phyloP scores from a whole-genome alignment of 106 monocot species.

The Phalaenopsis equestris region DNA sequence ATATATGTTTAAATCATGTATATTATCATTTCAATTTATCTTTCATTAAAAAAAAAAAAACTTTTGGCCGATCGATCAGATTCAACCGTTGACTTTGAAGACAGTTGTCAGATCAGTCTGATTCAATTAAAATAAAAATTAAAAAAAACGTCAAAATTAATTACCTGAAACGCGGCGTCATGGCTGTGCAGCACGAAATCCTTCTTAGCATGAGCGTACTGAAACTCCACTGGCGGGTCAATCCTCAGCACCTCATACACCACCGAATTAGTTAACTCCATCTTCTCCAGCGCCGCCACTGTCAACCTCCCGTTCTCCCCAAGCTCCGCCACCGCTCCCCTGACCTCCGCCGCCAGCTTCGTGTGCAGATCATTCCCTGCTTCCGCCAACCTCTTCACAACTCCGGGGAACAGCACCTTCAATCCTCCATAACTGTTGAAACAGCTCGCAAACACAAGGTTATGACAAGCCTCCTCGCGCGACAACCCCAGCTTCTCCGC shows the following conservation, averaged over 20 bases:
- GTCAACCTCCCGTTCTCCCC: conserved; percentile 10
- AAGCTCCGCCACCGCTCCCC: conserved; percentile 14
- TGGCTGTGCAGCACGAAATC: conserved; percentile 48
- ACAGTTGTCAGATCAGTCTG: too few relatives aligned
- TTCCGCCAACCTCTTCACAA: conserved; percentile 26
- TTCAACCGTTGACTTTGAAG: too few relatives aligned
- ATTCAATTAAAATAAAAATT: too few relatives aligned
- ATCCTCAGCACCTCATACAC: conserved; percentile 47
- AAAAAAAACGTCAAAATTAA: too few relatives aligned
- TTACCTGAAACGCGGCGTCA: conserved; percentile 18
- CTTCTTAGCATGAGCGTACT: conserved; percentile 41
- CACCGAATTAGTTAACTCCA: conserved; percentile 40
- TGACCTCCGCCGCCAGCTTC: conserved; percentile 26
- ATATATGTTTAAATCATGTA: too few relatives aligned
- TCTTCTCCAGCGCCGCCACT: conserved; percentile 27
- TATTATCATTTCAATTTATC: too few relatives aligned
- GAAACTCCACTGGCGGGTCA: conserved; percentile 45
- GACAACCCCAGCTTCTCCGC: conserved; percentile 21
- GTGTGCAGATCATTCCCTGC: conserved; percentile 17
- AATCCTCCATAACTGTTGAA: conserved; percentile 43
- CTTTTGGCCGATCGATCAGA: too few relatives aligned
- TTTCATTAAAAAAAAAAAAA: too few relatives aligned
- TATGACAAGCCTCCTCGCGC: conserved; percentile 44
- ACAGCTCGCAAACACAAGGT: conserved; percentile 33
- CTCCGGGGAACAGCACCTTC: conserved; percentile 25